These are phyloP conservation scores for Rhizophora mangle DNA, from an alignment of 345 rosid genomes.

Conservation along the genomic window DNA sequence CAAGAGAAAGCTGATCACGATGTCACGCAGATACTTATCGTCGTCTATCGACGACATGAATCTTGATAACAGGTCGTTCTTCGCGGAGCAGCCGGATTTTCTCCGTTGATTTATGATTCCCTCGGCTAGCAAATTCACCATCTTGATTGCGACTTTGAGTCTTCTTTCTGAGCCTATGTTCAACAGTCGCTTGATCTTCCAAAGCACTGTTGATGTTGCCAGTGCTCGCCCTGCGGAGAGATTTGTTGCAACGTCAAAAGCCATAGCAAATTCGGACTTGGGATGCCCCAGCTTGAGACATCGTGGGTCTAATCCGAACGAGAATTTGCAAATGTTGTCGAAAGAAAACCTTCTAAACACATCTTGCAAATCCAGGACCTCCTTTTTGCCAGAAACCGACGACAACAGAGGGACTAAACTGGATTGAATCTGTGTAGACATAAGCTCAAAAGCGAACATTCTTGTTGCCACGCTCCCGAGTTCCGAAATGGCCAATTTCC, in stretches of 20 bases:
- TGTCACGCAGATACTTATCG: slow-evolving; percentile 41
- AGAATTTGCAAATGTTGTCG: slow-evolving; percentile 62
- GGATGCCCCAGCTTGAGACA: slow-evolving; percentile 47
- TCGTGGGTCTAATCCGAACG: slow-evolving; percentile 64
- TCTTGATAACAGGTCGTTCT: slow-evolving; percentile 56
- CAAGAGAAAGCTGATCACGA: slow-evolving; percentile 30
- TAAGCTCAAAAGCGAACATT: slow-evolving; percentile 31
- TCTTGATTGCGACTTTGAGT: slow-evolving; percentile 44
- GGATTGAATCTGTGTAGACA: slow-evolving; percentile 34
- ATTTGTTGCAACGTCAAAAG: slow-evolving; percentile 57
- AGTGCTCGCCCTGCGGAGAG: slow-evolving; percentile 50
- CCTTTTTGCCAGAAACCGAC: slow-evolving; percentile 2
- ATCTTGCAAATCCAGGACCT: slow-evolving; percentile 54
- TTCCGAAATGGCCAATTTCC: slow-evolving; percentile 53
- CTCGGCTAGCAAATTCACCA: slow-evolving; percentile 41
- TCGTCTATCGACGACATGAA: slow-evolving; percentile 46
- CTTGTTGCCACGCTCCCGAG: slow-evolving; percentile 45
- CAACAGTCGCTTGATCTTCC: slow-evolving; percentile 52
- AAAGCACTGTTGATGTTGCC: slow-evolving; percentile 39
- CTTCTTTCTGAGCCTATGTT: slow-evolving; percentile 52
- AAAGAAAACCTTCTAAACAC: slow-evolving; percentile 57
- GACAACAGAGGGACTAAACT: slow-evolving; percentile 45
- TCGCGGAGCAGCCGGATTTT: slow-evolving; percentile 28
- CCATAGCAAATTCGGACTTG: slow-evolving; percentile 35
- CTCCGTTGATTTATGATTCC: slow-evolving; percentile 42